A percentile compares a stretch with the other conserved stretches of the same genome.
Evolutionary conservation across 2,329 filamentous ascomycete species (phyloP).

Genomic region (Zymoseptoria passerinii): DNA sequence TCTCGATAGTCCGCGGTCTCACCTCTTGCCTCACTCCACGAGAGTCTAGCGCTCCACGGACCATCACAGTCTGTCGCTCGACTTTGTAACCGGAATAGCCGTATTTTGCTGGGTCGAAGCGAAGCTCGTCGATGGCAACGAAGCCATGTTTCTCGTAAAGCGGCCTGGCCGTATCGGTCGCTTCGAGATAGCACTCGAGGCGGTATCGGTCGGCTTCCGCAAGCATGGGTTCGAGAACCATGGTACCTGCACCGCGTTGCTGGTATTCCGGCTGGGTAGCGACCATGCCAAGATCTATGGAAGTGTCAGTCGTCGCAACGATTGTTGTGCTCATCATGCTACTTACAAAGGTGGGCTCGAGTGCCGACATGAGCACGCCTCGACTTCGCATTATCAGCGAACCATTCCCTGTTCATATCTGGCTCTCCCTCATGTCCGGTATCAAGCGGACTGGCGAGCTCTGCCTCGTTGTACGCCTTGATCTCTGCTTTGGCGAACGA

Average conservation of each 20-base stretch:
- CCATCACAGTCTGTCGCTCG: conserved; percentile 29
- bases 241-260: conserved; percentile 34
- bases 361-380: conserved; percentile 24
- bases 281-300: conserved; percentile 28
- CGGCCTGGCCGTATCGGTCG: conserved; percentile 27
- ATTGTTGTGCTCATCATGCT: background rate
- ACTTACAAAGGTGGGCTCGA: conserved; percentile 25
- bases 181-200: conserved; percentile 36
- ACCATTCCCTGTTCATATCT: conserved; percentile 29
- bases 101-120: conserved; percentile 27
- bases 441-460: conserved; percentile 23
- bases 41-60: conserved; percentile 19
- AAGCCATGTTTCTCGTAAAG: conserved; percentile 30
- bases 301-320: background rate
- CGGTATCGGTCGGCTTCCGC: conserved; percentile 35
- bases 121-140: conserved; percentile 22
- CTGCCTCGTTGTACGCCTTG: conserved; percentile 21
- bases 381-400: conserved; percentile 26
- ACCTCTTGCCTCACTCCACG: conserved; percentile 13
- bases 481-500: conserved; percentile 27
- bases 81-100: conserved; percentile 19
- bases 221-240: conserved; percentile 35
- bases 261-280: conserved; percentile 36
- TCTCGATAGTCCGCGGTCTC: conserved; percentile 13
- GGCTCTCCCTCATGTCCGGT: conserved; percentile 25